These are phyloP conservation scores for Mesembryanthemum crystallinum DNA, from an alignment of 148 eudicot genomes.

Conservation along the genomic window DNA sequence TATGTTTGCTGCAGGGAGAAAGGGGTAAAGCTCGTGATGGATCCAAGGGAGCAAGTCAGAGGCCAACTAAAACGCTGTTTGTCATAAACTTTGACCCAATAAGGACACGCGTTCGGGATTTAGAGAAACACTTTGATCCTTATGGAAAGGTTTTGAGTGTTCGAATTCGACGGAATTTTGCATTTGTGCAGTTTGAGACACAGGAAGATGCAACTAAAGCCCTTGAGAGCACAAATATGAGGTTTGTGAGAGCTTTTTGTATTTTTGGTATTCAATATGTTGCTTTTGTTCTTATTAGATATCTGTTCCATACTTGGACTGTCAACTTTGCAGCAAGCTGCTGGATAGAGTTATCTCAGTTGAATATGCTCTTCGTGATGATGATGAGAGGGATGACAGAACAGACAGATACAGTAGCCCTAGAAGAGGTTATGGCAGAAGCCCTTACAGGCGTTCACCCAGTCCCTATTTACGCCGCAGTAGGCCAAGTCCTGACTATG, in stretches of 20 bases:
- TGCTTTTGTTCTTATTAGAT: background rate
- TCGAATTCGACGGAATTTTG: conserved; percentile 71
- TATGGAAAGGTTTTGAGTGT: conserved; percentile 73
- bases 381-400: conserved; percentile 65
- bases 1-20: conserved; percentile 62
- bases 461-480: conserved; percentile 63
- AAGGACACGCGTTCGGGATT: conserved; percentile 55
- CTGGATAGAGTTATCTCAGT: conserved; percentile 88
- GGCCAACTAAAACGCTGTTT: conserved; percentile 81
- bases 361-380: conserved; percentile 91
- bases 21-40: conserved; percentile 67
- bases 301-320: background rate
- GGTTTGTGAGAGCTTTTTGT: conserved; percentile 37
- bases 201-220: conserved; percentile 90
- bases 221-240: conserved; percentile 83
- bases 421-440: conserved; percentile 56
- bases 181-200: conserved; percentile 80
- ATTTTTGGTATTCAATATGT: background rate
- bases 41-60: conserved; percentile 53
- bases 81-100: conserved; percentile 81
- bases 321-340: conserved; percentile 59
- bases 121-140: conserved; percentile 77
- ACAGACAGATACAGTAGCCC: conserved; percentile 56
- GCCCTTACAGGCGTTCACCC: conserved; percentile 67
- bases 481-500: conserved; percentile 76